A percentile compares a stretch with the other conserved stretches of the same genome.
Evolutionary conservation across 345 rosid genomes (phyloP).

Genomic region (Eucalyptus fibrosa): DNA sequence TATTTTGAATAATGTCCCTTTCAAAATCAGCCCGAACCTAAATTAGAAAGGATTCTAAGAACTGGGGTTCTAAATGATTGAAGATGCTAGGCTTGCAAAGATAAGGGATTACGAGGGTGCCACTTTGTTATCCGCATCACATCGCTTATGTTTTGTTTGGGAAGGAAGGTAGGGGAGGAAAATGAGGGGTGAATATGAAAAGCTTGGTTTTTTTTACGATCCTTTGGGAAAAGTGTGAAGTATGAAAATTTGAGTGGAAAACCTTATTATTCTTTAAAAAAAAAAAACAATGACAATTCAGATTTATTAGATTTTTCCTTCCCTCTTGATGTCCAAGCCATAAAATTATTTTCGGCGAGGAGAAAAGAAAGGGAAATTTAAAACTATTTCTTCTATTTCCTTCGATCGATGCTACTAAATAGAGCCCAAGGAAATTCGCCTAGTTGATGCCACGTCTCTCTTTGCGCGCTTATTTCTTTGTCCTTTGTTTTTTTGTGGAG

Average conservation of each 20-base stretch:
- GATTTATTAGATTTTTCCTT: background rate
- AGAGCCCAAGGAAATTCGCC: background rate
- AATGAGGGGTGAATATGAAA: background rate
- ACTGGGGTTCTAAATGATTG: background rate
- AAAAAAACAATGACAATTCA: background rate
- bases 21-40: background rate
- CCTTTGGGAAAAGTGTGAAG: background rate
- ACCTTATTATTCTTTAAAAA: background rate
- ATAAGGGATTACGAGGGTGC: background rate
- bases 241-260: background rate
- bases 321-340: background rate
- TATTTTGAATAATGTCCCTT: no score
- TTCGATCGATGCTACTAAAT: background rate
- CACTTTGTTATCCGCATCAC: background rate
- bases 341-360: background rate
- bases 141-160: background rate
- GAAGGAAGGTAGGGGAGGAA: background rate
- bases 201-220: background rate
- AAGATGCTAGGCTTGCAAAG: no score
- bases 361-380: background rate
- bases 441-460: background rate
- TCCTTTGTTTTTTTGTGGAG: background rate
- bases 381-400: background rate
- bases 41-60: background rate
- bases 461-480: background rate